Conservation (phyloP, 1,284 basidiomycete genomes). For the Puccinia triticina region DNA sequence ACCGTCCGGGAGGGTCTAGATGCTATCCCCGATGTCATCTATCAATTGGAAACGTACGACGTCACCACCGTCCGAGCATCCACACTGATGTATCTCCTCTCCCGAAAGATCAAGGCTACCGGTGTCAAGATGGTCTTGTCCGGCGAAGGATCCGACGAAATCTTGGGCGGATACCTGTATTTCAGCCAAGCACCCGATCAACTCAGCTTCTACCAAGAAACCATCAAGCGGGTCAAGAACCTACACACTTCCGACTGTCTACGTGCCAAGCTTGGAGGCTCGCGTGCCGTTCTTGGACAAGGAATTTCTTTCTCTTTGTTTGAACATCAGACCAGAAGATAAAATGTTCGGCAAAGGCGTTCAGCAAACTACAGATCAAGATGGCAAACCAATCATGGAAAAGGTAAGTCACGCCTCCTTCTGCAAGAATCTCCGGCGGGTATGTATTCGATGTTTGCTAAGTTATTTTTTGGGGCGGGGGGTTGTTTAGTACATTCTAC, state of each 20-base stretch:
- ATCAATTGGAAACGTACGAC: slow-evolving; percentile 98
- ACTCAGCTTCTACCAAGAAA: slow-evolving; percentile 91
- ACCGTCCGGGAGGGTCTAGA: slow-evolving; percentile 98
- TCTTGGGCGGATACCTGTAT: slow-evolving; percentile 97
- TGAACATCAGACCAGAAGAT: slow-evolving; percentile 84
- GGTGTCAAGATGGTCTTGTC: slow-evolving; percentile 99
- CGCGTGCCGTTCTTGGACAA: slow-evolving; percentile 99
- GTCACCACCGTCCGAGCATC: slow-evolving; percentile 98
- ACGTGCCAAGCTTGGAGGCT: slow-evolving; percentile 95
- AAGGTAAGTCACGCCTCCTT: slow-evolving; percentile 67
- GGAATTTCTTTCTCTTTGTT: slow-evolving; percentile 86
- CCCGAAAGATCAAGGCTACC: slow-evolving; percentile 99
- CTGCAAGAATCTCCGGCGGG: not conserved
- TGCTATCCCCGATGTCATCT: slow-evolving; percentile 95
- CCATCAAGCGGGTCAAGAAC: slow-evolving; percentile 93
- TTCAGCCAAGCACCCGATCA: slow-evolving; percentile 96
- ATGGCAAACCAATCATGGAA: slow-evolving; percentile 88
- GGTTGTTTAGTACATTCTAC: slow-evolving; percentile 77
- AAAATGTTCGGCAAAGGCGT: slow-evolving; percentile 90
- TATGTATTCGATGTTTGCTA: not conserved
- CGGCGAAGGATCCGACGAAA: slow-evolving; percentile 97
- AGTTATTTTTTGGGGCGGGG: not conserved
- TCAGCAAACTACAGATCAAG: slow-evolving; percentile 74
- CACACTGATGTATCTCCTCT: slow-evolving; percentile 88
- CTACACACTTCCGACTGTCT: slow-evolving; percentile 97